Evolutionary conservation across 2,329 filamentous ascomycete species (phyloP).

Genomic region (Penicillium sp.): DNA sequence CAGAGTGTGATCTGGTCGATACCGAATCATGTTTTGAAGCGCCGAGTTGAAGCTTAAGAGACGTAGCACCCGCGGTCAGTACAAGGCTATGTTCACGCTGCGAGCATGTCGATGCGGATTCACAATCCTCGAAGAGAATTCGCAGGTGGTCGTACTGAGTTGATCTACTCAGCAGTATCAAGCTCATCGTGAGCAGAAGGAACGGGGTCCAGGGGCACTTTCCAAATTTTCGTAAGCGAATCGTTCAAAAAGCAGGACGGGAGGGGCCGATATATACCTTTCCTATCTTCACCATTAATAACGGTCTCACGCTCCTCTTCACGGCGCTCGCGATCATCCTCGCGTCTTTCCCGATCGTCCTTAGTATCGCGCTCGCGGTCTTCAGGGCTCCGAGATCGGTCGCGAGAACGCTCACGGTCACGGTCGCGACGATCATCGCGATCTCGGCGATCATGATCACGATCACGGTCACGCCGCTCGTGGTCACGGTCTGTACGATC

Average conservation of each 20-base stretch:
- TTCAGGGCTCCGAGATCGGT: conserved; percentile 31
- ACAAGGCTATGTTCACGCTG: neutral
- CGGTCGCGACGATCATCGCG: conserved; percentile 56
- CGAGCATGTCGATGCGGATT: neutral
- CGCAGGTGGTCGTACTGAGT: conserved; percentile 22
- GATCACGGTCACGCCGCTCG: conserved; percentile 60
- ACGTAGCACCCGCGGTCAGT: neutral
- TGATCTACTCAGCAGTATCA: conserved; percentile 80
- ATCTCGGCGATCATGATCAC: conserved; percentile 51
- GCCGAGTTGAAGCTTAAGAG: neutral
- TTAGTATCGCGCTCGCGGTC: conserved; percentile 31
- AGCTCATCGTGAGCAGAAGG: conserved; percentile 88
- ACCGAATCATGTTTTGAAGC: neutral
- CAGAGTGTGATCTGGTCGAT: neutral
- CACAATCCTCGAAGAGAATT: conserved; percentile 2
- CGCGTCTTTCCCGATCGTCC: conserved; percentile 33
- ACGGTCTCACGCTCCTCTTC: conserved; percentile 74
- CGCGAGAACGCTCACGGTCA: conserved; percentile 40
- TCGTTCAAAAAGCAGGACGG: neutral
- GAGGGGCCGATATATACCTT: conserved; percentile 62
- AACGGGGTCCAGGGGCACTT: conserved; percentile 70
- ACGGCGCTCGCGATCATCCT: conserved; percentile 63
- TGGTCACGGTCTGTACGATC: conserved; percentile 71
- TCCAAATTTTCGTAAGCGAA: conserved; percentile 24
- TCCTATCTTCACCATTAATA: conserved; percentile 84